phyloP scores from a whole-genome alignment of 2,329 filamentous ascomycete species.

The Fusarium nematophilum region DNA sequence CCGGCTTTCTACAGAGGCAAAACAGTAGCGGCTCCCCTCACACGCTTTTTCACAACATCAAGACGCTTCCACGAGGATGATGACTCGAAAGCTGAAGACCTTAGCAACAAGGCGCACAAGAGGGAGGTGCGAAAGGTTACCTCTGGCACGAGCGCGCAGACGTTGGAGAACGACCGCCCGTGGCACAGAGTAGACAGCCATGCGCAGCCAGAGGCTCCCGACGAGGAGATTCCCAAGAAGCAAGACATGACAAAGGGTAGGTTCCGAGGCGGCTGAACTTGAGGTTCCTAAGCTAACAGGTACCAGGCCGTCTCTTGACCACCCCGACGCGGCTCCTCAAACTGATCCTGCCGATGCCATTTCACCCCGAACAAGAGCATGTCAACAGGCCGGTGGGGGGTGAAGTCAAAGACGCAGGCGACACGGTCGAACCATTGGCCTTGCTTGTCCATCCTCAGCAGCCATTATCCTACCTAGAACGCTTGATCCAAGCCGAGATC shows the following conservation, averaged over 20 bases:
- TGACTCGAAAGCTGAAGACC: constrained; percentile 16
- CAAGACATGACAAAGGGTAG: constrained; percentile 39
- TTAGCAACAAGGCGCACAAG: constrained; percentile 34
- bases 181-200: constrained; percentile 40
- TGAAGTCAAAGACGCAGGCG: constrained; percentile 46
- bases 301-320: constrained; percentile 77
- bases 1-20: constrained; percentile 15
- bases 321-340: constrained; percentile 85
- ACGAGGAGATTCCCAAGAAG: constrained; percentile 29
- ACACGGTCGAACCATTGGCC: constrained; percentile 79
- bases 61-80: constrained; percentile 20
- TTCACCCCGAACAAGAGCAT: constrained; percentile 52
- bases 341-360: constrained; percentile 77
- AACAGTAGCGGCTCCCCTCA: neutral
- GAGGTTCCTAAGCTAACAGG: neutral
- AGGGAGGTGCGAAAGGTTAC: constrained; percentile 38
- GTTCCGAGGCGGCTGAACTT: too few relatives aligned
- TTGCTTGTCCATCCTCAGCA: constrained; percentile 90
- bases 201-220: constrained; percentile 21
- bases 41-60: constrained; percentile 39
- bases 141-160: constrained; percentile 39
- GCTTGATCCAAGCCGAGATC: constrained; percentile 88
- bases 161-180: constrained; percentile 42
- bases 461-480: constrained; percentile 89
- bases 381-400: constrained; percentile 56